Evolutionary conservation across 768 basidiomycete species (phyloP).

Genomic region (Auricularia sp.): DNA sequence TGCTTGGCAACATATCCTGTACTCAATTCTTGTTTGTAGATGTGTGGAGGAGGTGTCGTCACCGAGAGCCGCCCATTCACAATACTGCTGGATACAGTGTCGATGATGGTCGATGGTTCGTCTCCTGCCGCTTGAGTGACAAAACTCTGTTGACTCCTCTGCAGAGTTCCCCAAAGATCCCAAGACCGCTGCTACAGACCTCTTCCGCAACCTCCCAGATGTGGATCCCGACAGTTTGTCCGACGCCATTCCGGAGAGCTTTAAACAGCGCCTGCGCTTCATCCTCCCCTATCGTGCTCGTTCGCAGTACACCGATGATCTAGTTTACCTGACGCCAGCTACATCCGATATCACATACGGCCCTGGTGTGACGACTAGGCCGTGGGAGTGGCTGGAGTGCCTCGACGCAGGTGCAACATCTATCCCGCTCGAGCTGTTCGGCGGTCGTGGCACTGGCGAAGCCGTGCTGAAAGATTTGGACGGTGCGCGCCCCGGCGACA

Average conservation of each 20-base stretch:
- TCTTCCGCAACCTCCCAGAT: conserved; percentile 55
- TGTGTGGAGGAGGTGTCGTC: conserved; percentile 8
- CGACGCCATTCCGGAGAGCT: conserved; percentile 43
- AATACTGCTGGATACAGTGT: conserved; percentile 62
- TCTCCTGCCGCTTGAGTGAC: no score
- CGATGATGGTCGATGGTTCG: conserved; percentile 58
- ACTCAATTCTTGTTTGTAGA: conserved; percentile 1
- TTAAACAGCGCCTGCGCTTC: conserved; percentile 45
- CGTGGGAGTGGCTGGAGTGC: conserved; percentile 84
- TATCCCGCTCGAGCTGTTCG: conserved; percentile 63
- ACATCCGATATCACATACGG: conserved; percentile 33
- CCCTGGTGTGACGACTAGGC: conserved; percentile 54
- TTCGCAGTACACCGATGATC: conserved; percentile 41
- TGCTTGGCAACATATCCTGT: conserved; percentile 24
- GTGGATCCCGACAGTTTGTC: conserved; percentile 43
- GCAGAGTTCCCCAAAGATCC: conserved; percentile 54
- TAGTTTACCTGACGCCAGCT: conserved; percentile 52
- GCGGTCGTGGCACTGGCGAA: conserved; percentile 56
- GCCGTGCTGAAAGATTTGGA: conserved; percentile 26
- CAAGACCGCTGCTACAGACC: conserved; percentile 47
- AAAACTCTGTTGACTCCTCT: background rate
- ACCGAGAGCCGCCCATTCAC: conserved; percentile 49
- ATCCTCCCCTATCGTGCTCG: conserved; percentile 49
- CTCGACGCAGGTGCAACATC: conserved; percentile 66
- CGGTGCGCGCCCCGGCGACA: conserved; percentile 17